These are phyloP conservation scores for Salix arbutifolia DNA, from an alignment of 345 rosid genomes.

Conservation along the genomic window DNA sequence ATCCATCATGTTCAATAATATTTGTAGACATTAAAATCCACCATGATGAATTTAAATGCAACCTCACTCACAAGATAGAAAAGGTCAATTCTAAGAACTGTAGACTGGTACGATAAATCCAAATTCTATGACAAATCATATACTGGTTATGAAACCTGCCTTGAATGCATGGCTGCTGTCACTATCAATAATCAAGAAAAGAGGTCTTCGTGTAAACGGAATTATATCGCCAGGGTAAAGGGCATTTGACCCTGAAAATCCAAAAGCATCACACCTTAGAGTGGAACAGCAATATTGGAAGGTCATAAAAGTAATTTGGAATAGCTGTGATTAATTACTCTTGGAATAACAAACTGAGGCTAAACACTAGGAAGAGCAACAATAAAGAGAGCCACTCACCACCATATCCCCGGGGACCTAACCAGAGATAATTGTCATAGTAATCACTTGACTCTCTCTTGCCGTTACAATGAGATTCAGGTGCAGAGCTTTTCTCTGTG, in stretches of 20 bases:
- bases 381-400: slow-evolving; percentile 46
- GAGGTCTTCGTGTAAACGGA: slow-evolving; percentile 90
- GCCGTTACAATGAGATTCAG: slow-evolving; percentile 57
- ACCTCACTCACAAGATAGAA: background rate
- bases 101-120: background rate
- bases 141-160: slow-evolving; percentile 97
- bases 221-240: slow-evolving; percentile 91
- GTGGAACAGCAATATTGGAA: background rate
- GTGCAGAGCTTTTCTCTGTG: slow-evolving; percentile 43
- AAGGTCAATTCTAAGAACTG: background rate
- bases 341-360: background rate
- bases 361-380: background rate
- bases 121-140: slow-evolving; percentile 18
- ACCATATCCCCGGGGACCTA: slow-evolving; percentile 69
- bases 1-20: background rate
- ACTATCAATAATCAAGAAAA: slow-evolving; percentile 91
- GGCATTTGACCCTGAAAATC: slow-evolving; percentile 57
- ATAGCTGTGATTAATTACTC: background rate
- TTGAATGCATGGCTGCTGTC: slow-evolving; percentile 99
- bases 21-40: background rate
- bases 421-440: slow-evolving; percentile 51
- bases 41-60: background rate
- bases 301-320: background rate
- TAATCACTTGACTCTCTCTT: slow-evolving; percentile 36
- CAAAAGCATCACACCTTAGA: slow-evolving; percentile 7